These are phyloP conservation scores for Ophiosphaerella korrae DNA, from an alignment of 2,329 filamentous ascomycete species.

Conservation along the genomic window DNA sequence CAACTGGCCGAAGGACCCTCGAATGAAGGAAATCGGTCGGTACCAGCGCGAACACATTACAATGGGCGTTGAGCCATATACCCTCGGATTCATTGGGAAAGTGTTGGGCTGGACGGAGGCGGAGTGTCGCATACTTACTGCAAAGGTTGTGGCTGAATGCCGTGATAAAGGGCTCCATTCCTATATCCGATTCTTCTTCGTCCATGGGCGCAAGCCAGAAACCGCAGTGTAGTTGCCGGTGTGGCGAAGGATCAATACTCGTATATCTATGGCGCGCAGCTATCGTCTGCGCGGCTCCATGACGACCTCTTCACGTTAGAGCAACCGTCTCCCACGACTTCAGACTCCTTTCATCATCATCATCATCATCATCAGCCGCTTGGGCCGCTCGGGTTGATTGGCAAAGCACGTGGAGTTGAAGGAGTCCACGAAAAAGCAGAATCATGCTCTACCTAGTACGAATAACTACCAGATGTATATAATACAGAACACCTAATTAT, in stretches of 20 bases:
- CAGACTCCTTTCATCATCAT: too few species aligned
- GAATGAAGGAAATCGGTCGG: conserved; percentile 57
- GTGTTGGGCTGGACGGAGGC: conserved; percentile 43
- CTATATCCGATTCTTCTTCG: conserved; percentile 44
- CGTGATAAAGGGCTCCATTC: conserved; percentile 34
- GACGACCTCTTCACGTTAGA: too few species aligned
- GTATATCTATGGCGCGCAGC: not conserved
- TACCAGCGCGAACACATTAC: conserved; percentile 46
- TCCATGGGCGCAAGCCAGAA: conserved; percentile 37
- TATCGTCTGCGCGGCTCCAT: too few species aligned
- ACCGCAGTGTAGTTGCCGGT: conserved; percentile 15
- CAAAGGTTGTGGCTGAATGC: conserved; percentile 41
- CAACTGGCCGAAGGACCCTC: conserved; percentile 55
- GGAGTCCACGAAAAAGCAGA: too few species aligned
- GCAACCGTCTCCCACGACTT: too few species aligned
- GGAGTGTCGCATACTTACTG: conserved; percentile 41
- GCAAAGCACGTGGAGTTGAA: too few species aligned
- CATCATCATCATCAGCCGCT: too few species aligned
- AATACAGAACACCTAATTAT: too few species aligned
- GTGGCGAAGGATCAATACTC: not conserved
- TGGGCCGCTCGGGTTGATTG: too few species aligned
- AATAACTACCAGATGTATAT: too few species aligned
- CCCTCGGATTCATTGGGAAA: conserved; percentile 42
- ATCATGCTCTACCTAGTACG: too few species aligned
- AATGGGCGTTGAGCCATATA: conserved; percentile 45